Conservation (phyloP, 495 filamentous ascomycete genomes). For the Corynascus novoguineensis region DNA sequence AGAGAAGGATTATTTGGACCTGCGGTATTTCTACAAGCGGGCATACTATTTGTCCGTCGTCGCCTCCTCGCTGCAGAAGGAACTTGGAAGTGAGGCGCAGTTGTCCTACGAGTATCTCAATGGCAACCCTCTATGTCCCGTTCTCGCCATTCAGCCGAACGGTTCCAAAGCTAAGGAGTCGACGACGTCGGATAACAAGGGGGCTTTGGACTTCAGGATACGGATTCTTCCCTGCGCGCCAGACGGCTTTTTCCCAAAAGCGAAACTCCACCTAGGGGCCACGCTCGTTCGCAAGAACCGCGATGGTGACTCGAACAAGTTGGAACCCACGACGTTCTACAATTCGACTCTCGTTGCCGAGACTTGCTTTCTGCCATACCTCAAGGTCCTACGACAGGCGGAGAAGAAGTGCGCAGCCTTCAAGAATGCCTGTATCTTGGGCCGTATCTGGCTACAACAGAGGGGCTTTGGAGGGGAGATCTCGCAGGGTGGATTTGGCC, state of each 20-base stretch:
- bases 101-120: slow-evolving; percentile 63
- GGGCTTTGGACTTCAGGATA: slow-evolving; percentile 51
- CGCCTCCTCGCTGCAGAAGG: slow-evolving; percentile 59
- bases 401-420: slow-evolving; percentile 64
- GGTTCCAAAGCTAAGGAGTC: slow-evolving; percentile 6
- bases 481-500: slow-evolving; percentile 78
- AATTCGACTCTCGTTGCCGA: slow-evolving; percentile 84
- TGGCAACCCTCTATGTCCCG: slow-evolving; percentile 71
- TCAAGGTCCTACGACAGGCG: slow-evolving; percentile 63
- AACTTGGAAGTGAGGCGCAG: slow-evolving; percentile 46
- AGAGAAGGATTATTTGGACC: slow-evolving; percentile 89
- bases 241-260: slow-evolving; percentile 57
- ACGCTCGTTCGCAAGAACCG: slow-evolving; percentile 58
- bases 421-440: slow-evolving; percentile 76
- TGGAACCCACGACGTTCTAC: slow-evolving; percentile 71
- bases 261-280: slow-evolving; percentile 63
- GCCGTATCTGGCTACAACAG: slow-evolving; percentile 82
- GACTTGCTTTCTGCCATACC: slow-evolving; percentile 61
- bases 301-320: slow-evolving; percentile 32
- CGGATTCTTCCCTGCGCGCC: slow-evolving; percentile 71
- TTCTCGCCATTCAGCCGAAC: slow-evolving; percentile 51
- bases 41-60: slow-evolving; percentile 86
- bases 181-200: slow-evolving; percentile 11
- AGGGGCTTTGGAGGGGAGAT: slow-evolving; percentile 67
- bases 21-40: slow-evolving; percentile 90